These are phyloP conservation scores for Cryptococcus hybrid DNA, from an alignment of 1,284 basidiomycete species.

Conservation along the genomic window DNA sequence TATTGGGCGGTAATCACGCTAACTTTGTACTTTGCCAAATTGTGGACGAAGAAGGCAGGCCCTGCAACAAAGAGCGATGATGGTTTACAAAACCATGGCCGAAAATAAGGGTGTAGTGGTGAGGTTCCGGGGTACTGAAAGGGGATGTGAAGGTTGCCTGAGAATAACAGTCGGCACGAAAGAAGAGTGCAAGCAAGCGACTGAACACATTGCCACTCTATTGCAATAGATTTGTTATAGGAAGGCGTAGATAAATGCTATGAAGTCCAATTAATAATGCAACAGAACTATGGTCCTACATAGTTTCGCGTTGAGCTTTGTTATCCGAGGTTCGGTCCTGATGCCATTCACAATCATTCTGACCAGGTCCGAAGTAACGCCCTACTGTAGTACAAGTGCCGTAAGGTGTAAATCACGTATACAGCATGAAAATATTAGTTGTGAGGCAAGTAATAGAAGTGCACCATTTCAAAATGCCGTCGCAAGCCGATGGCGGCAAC, in stretches of 20 bases:
- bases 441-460: too few relatives aligned
- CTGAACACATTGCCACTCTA: slow-evolving; percentile 36
- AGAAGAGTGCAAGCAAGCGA: slow-evolving; percentile 69
- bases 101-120: slow-evolving; percentile 87
- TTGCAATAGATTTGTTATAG: not conserved
- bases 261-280: too few relatives aligned
- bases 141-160: slow-evolving; percentile 83
- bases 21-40: slow-evolving; percentile 91
- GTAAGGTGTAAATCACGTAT: too few relatives aligned
- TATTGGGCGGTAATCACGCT: slow-evolving; percentile 81
- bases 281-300: too few relatives aligned
- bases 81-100: slow-evolving; percentile 79
- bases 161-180: slow-evolving; percentile 87
- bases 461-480: too few relatives aligned
- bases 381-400: too few relatives aligned
- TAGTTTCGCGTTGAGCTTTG: too few relatives aligned
- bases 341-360: too few relatives aligned
- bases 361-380: too few relatives aligned
- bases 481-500: too few relatives aligned
- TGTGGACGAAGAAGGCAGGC: slow-evolving; percentile 56
- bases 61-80: slow-evolving; percentile 70
- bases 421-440: too few relatives aligned
- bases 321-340: too few relatives aligned
- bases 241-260: not conserved
- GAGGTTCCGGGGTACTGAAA: slow-evolving; percentile 80